These are phyloP conservation scores for Trypanosoma caninum DNA, from an alignment of 208 protist species.

Conservation along the genomic window DNA sequence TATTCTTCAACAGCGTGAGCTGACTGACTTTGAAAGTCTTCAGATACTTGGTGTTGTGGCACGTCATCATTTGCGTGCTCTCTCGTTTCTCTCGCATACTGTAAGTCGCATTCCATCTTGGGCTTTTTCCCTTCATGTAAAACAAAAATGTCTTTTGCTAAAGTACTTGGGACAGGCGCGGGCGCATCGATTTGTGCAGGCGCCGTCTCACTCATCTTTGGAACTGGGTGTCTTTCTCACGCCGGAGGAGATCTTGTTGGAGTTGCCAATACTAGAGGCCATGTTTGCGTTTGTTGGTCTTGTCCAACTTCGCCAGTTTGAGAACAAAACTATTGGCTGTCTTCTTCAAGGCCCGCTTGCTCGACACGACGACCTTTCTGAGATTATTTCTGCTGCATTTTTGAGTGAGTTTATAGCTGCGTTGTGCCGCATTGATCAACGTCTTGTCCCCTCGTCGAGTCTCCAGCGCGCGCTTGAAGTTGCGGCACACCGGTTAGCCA, in stretches of 20 bases:
- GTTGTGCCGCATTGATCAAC: conserved; percentile 8
- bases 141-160: conserved; percentile 42
- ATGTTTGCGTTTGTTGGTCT: conserved; percentile 51
- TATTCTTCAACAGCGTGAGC: conserved; percentile 25
- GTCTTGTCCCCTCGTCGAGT: background rate
- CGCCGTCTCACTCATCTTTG: conserved; percentile 21
- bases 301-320: conserved; percentile 53
- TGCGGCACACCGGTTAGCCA: background rate
- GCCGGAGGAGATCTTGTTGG: conserved; percentile 25
- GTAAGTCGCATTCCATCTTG: conserved; percentile 33
- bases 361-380: background rate
- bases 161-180: conserved; percentile 50
- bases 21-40: conserved; percentile 44
- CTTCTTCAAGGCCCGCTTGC: conserved; percentile 25
- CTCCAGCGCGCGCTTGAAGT: background rate
- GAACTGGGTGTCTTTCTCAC: conserved; percentile 30
- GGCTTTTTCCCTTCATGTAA: conserved; percentile 16
- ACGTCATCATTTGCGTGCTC: conserved; percentile 44
- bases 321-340: conserved; percentile 26
- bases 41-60: conserved; percentile 48
- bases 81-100: conserved; percentile 24
- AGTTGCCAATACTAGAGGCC: conserved; percentile 38
- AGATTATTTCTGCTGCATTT: conserved; percentile 5
- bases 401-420: conserved; percentile 17
- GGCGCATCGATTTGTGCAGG: conserved; percentile 40